phyloP scores from a whole-genome alignment of 257 asterid species.

The Orobanche coerulescens region DNA sequence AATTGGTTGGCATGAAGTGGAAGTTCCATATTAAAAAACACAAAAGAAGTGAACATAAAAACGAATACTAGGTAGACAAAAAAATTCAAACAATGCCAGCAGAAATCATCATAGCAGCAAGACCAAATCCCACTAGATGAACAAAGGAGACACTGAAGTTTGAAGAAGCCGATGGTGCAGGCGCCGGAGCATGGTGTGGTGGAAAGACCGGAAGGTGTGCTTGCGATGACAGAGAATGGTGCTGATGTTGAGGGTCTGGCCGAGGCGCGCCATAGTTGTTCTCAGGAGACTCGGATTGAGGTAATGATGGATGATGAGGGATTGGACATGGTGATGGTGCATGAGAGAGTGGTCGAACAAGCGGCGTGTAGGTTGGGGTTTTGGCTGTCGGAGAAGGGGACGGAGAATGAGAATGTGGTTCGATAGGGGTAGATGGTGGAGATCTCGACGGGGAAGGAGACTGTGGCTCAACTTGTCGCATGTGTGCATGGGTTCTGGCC shows the following conservation, averaged over 20 bases:
- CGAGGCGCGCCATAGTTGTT: neutral
- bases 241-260: neutral
- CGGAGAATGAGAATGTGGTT: conserved; percentile 9
- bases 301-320: conserved; percentile 12
- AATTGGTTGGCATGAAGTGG: no score
- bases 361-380: conserved; percentile 10
- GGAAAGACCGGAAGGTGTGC: neutral
- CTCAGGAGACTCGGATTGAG: conserved; percentile 6
- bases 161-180: conserved; percentile 28
- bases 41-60: no score
- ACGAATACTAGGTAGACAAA: no score
- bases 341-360: neutral
- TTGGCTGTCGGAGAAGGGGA: neutral
- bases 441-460: neutral
- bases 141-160: neutral
- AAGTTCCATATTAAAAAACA: no score
- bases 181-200: conserved; percentile 22
- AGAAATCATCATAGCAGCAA: conserved; percentile 15
- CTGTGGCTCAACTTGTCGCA: no score
- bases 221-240: conserved; percentile 7
- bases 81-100: conserved; percentile 9
- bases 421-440: neutral
- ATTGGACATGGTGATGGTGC: conserved; percentile 1
- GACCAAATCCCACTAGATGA: conserved; percentile 12
- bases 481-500: no score